phyloP scores from a whole-genome alignment of 106 monocot species.

The Triglochin maritima region DNA sequence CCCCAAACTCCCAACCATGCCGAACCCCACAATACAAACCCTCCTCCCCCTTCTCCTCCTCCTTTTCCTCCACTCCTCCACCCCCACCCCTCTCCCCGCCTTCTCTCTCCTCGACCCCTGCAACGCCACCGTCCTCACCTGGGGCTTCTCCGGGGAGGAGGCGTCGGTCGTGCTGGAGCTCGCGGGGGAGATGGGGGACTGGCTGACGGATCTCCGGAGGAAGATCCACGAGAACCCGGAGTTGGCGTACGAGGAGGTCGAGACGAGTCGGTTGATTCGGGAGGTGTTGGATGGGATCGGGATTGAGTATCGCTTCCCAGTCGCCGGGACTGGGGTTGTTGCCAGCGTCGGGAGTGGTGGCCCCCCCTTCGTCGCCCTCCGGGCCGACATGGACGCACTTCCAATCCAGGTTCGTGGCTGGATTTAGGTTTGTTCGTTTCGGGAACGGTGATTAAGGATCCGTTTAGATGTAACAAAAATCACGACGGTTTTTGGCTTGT shows the following conservation, averaged over 20 bases:
- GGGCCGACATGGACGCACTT: slow-evolving; percentile 71
- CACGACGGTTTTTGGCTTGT: too few species aligned
- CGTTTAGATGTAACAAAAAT: too few species aligned
- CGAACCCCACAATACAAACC: not conserved
- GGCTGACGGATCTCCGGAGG: slow-evolving; percentile 49
- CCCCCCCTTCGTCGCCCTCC: slow-evolving; percentile 41
- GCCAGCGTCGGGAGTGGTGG: slow-evolving; percentile 57
- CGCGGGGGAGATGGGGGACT: slow-evolving; percentile 37
- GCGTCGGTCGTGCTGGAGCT: slow-evolving; percentile 25
- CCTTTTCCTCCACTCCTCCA: slow-evolving; percentile 2
- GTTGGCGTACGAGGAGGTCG: slow-evolving; percentile 57
- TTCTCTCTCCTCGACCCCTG: not conserved
- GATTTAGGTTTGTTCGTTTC: not conserved
- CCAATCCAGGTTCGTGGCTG: slow-evolving; percentile 30
- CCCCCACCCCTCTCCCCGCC: not conserved
- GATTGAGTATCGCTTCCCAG: slow-evolving; percentile 49
- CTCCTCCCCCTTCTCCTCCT: not conserved
- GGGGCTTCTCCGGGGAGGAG: not conserved
- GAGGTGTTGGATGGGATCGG: slow-evolving; percentile 58
- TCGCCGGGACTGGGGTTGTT: slow-evolving; percentile 60
- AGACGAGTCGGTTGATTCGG: slow-evolving; percentile 65
- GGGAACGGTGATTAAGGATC: not conserved
- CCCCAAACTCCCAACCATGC: too few species aligned
- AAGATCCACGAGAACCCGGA: slow-evolving; percentile 75
- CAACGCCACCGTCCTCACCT: not conserved